These are phyloP conservation scores for Pontederia paniculata DNA, from an alignment of 176 grass and related monocot genomes.

Conservation along the genomic window DNA sequence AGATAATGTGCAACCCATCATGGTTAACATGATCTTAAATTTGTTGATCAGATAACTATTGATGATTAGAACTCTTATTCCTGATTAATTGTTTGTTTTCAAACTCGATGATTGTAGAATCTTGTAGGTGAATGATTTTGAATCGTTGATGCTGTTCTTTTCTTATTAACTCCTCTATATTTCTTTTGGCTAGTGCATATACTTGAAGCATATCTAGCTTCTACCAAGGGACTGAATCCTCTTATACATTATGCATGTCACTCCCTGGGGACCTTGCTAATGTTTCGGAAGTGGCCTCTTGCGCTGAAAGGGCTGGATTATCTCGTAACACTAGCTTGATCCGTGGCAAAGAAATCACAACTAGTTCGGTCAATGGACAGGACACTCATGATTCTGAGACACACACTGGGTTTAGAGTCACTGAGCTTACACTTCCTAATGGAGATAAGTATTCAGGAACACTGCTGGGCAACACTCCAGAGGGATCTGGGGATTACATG, in stretches of 20 bases:
- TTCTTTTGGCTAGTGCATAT: not conserved
- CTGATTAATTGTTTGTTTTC: too few species aligned
- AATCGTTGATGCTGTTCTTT: too few species aligned
- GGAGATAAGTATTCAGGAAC: constrained; percentile 63
- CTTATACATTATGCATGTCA: constrained; percentile 54
- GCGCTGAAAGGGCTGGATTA: constrained; percentile 36
- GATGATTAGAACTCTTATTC: too few species aligned
- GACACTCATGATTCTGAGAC: constrained; percentile 28
- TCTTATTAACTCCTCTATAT: not conserved
- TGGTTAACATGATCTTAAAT: too few species aligned
- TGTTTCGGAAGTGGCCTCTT: constrained; percentile 33
- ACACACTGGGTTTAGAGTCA: constrained; percentile 40
- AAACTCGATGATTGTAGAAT: too few species aligned
- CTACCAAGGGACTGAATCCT: not conserved
- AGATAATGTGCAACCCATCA: too few species aligned
- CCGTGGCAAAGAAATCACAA: constrained; percentile 27
- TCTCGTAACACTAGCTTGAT: constrained; percentile 39
- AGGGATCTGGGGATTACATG: constrained; percentile 59
- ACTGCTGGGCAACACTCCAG: constrained; percentile 51
- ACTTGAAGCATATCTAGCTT: not conserved
- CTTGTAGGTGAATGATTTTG: too few species aligned
- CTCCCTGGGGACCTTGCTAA: constrained; percentile 38
- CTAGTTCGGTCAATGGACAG: constrained; percentile 31
- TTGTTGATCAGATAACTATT: too few species aligned
- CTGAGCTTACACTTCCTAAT: constrained; percentile 47